phyloP scores from a whole-genome alignment of 768 basidiomycete species.

The Tricholoma saponaceum region DNA sequence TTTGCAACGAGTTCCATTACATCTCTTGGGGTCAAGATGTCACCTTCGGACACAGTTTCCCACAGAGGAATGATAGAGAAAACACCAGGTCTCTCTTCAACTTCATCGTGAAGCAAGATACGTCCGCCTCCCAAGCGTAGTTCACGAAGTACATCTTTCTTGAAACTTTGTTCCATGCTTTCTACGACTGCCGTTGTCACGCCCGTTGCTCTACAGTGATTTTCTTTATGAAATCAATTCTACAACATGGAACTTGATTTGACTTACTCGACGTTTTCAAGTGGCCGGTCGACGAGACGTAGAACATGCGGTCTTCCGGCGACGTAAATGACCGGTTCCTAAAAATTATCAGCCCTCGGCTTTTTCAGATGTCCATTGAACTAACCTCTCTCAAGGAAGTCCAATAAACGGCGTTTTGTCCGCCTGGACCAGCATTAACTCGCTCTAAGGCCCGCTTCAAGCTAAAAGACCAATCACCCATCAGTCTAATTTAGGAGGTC shows the following conservation, averaged over 20 bases:
- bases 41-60: slow-evolving; percentile 79
- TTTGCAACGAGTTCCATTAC: slow-evolving; percentile 69
- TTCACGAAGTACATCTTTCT: slow-evolving; percentile 84
- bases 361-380: not conserved
- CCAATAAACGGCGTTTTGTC: slow-evolving; percentile 78
- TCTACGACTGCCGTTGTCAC: slow-evolving; percentile 90
- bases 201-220: slow-evolving; percentile 73
- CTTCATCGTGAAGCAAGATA: slow-evolving; percentile 91
- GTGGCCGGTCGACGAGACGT: slow-evolving; percentile 78
- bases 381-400: slow-evolving; percentile 88
- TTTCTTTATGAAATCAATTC: not conserved
- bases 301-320: slow-evolving; percentile 87
- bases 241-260: not conserved
- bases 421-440: slow-evolving; percentile 79
- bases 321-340: slow-evolving; percentile 94
- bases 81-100: slow-evolving; percentile 86
- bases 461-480: slow-evolving; percentile 32
- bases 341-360: slow-evolving; percentile 3
- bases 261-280: slow-evolving; percentile 93
- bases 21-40: slow-evolving; percentile 86
- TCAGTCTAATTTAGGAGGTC: not conserved
- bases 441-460: slow-evolving; percentile 72
- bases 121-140: slow-evolving; percentile 67
- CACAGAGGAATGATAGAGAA: slow-evolving; percentile 93
- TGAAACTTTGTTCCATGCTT: slow-evolving; percentile 83